Evolutionary conservation across 148 eudicot species (phyloP).

Genomic region (Chenopodium berlandieri): DNA sequence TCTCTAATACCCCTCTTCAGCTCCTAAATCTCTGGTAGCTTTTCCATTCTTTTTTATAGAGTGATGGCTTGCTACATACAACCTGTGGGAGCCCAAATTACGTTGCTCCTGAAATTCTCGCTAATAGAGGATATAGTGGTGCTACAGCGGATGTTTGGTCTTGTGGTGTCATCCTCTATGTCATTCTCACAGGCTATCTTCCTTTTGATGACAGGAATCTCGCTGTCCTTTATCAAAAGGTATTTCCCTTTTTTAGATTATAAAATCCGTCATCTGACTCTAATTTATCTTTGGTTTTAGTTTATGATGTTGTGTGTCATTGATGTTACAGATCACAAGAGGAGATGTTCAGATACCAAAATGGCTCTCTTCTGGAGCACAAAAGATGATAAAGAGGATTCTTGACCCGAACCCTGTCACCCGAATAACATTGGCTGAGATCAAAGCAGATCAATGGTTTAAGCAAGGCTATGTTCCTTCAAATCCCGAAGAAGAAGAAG

Average conservation of each 20-base stretch:
- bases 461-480: slow-evolving; percentile 60
- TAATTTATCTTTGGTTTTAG: neutral
- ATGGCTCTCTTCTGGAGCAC: slow-evolving; percentile 82
- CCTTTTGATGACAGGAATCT: slow-evolving; percentile 94
- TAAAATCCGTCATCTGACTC: too few species aligned
- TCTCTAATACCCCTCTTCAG: neutral
- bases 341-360: slow-evolving; percentile 84
- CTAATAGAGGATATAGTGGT: slow-evolving; percentile 80
- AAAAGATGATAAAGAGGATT: slow-evolving; percentile 63
- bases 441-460: slow-evolving; percentile 77
- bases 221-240: slow-evolving; percentile 93
- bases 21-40: neutral
- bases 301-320: neutral
- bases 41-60: slow-evolving; percentile 34
- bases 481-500: slow-evolving; percentile 46
- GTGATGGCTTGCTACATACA: slow-evolving; percentile 86
- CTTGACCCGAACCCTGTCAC: slow-evolving; percentile 85
- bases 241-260: slow-evolving; percentile 10
- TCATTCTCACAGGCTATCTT: slow-evolving; percentile 81
- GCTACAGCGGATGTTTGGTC: slow-evolving; percentile 93
- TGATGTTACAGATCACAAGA: slow-evolving; percentile 52
- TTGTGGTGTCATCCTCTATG: slow-evolving; percentile 85
- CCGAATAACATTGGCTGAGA: slow-evolving; percentile 65
- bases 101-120: slow-evolving; percentile 92
- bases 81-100: slow-evolving; percentile 99